Conservation (phyloP, 2,329 filamentous ascomycete species). For the Cladosporium sp. region DNA sequence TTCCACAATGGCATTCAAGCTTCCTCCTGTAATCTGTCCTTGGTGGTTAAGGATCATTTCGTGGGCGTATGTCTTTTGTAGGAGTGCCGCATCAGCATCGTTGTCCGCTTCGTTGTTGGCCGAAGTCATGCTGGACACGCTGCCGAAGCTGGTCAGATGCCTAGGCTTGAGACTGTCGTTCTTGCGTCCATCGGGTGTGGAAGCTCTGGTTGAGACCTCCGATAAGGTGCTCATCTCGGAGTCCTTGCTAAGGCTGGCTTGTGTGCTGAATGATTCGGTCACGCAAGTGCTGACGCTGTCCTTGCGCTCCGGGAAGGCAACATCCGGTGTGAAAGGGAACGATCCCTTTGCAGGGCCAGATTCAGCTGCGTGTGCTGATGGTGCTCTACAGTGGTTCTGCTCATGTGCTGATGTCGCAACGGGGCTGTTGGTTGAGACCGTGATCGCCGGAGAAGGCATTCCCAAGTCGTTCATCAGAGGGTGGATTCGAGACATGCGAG, state of each 20-base stretch:
- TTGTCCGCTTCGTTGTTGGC: constrained; percentile 69
- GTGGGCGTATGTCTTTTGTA: constrained; percentile 88
- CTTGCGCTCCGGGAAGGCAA: constrained; percentile 37
- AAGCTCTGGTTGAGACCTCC: constrained; percentile 79
- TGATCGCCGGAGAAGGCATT: constrained; percentile 11
- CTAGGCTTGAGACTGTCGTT: constrained; percentile 53
- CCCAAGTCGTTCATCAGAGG: constrained; percentile 8
- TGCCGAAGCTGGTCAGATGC: constrained; percentile 57
- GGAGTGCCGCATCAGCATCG: constrained; percentile 75
- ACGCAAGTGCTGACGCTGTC: constrained; percentile 73
- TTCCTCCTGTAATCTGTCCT: constrained; percentile 89
- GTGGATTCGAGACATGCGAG: constrained; percentile 9
- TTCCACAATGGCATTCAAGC: constrained; percentile 86
- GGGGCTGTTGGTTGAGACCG: constrained; percentile 1
- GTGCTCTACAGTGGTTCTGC: not conserved
- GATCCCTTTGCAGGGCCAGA: constrained; percentile 14
- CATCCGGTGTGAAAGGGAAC: constrained; percentile 14
- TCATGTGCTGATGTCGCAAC: not conserved
- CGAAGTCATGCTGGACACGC: constrained; percentile 59
- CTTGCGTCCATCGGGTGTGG: constrained; percentile 69
- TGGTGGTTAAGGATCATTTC: constrained; percentile 94
- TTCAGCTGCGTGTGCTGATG: constrained; percentile 1
- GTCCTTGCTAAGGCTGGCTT: constrained; percentile 66
- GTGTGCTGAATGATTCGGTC: constrained; percentile 74
- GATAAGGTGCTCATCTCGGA: constrained; percentile 79